Conservation (phyloP, 1,284 basidiomycete genomes). For the Clitocybe nebularis region DNA sequence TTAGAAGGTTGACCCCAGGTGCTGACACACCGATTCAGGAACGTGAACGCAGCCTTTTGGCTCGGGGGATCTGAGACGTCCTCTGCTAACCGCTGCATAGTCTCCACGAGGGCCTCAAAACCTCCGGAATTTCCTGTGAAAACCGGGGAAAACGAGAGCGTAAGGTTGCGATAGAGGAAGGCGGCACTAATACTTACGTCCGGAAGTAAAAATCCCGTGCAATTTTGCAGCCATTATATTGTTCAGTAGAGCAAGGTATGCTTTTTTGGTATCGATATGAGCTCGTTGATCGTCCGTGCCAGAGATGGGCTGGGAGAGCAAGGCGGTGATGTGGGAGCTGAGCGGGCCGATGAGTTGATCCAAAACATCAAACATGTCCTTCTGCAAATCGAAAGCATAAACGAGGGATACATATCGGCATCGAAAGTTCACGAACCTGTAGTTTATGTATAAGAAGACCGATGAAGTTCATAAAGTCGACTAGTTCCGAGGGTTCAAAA, state of each 20-base stretch:
- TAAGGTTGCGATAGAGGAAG: conserved; percentile 1
- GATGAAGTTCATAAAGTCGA: conserved; percentile 96
- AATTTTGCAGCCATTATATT: conserved; percentile 80
- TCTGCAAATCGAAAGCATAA: conserved; percentile 34
- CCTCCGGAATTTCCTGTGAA: conserved; percentile 80
- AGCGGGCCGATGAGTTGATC: conserved; percentile 90
- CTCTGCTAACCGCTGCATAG: conserved; percentile 73
- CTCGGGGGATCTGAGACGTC: conserved; percentile 72
- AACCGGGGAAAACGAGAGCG: conserved; percentile 3
- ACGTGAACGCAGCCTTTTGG: conserved; percentile 79
- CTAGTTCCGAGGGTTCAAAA: conserved; percentile 89
- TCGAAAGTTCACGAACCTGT: conserved; percentile 53
- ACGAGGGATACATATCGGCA: conserved; percentile 9
- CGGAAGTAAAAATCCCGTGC: conserved; percentile 82
- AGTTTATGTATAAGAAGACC: conserved; percentile 89
- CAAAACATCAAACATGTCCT: conserved; percentile 79
- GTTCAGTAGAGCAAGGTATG: conserved; percentile 85
- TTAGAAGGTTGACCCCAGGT: conserved; percentile 69
- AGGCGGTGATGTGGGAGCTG: conserved; percentile 76
- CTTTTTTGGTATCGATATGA: conserved; percentile 85
- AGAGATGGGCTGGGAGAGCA: conserved; percentile 79
- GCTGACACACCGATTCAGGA: conserved; percentile 76
- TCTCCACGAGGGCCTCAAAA: conserved; percentile 69
- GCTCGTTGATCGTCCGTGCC: conserved; percentile 90
- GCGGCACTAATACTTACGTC: conserved; percentile 51